Evolutionary conservation across 2,329 filamentous ascomycete species (phyloP), one percentile per base, ranked within the genome.

Genomic region (Aspergillus caelatus): DNA sequence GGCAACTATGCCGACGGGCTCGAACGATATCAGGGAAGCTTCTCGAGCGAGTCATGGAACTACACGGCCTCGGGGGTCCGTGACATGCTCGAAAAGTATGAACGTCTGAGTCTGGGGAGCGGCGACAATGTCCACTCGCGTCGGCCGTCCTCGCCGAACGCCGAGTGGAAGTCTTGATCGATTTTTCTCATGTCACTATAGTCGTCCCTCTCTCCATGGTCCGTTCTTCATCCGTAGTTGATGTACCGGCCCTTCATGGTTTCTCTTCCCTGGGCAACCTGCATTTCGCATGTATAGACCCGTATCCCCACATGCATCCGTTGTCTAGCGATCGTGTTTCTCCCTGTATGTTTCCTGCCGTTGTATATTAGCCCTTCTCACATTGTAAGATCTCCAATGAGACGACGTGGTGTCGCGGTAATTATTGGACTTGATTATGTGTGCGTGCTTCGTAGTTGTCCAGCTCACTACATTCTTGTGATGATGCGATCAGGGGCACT

Each of bases 1-100:
- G 72, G 75, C 54, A 71, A 72, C 19, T 77, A 76, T 62, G 73
- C 74, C 6, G 66, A 73, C 34, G 77, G 76, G 0, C 60, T 78
- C 53, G 69, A 70, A 21, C 72, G 73, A 26, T 77, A 75, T 58
- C 71, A 68, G 63, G 72, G 72, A 3, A 69, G 70, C 45, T 54
- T 36, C 8, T 16, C 12, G 19, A 4, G 30, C 4, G 52, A 9
- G 4, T 21, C 52, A 16, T 36, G n/a, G 30, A 23, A 54, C n/a
- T 54, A 14, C n/a, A 28, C 30, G 14, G 52, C 52, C n/a, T 54
- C 30, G 4, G 52, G 3, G 1, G 52, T 36, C 4, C 52, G 52
- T 23, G 52, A 54, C 52, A 54, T 54, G 52, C 30, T 54, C 4
- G 52, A 54, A 28, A 54, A 36, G 32, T 54, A 54, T 32, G 52